Evolutionary conservation across 257 asterid genomes (phyloP).

Genomic region (Solanum rostratum): DNA sequence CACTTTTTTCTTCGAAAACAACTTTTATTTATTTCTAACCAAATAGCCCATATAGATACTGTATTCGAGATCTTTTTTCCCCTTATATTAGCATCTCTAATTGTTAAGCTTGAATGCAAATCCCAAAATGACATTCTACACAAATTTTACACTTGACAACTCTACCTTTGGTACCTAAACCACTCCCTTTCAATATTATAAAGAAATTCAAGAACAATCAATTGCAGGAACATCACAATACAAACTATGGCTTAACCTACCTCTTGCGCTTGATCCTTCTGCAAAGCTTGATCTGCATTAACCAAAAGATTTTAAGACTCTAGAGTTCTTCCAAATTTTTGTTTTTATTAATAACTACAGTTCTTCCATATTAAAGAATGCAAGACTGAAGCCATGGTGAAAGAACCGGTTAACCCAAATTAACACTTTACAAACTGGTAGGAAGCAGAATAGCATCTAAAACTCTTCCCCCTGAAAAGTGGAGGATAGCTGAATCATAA

Average conservation of each 20-base stretch:
- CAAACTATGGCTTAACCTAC: neutral
- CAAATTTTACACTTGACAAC: neutral
- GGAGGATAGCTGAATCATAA: neutral
- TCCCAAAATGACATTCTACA: neutral
- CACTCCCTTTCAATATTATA: neutral
- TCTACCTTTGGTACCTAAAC: neutral
- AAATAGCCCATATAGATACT: neutral
- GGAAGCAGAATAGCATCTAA: neutral
- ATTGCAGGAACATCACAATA: neutral
- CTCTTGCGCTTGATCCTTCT: conserved; percentile 3
- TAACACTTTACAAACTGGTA: neutral
- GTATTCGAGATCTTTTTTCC: neutral
- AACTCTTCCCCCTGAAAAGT: neutral
- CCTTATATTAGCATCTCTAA: neutral
- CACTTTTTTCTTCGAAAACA: neutral
- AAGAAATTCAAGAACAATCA: neutral
- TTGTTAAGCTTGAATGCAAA: neutral
- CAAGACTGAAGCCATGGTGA: neutral
- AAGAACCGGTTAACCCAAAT: neutral
- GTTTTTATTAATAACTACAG: neutral
- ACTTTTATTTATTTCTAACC: neutral
- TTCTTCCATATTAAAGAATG: neutral
- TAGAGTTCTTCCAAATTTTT: neutral
- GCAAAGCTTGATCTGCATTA: conserved; percentile 5
- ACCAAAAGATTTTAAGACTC: neutral